Evolutionary conservation across 2,329 filamentous ascomycete genomes (phyloP), one percentile per base, ranked within the genome.

Genomic region (Fusarium sp.): DNA sequence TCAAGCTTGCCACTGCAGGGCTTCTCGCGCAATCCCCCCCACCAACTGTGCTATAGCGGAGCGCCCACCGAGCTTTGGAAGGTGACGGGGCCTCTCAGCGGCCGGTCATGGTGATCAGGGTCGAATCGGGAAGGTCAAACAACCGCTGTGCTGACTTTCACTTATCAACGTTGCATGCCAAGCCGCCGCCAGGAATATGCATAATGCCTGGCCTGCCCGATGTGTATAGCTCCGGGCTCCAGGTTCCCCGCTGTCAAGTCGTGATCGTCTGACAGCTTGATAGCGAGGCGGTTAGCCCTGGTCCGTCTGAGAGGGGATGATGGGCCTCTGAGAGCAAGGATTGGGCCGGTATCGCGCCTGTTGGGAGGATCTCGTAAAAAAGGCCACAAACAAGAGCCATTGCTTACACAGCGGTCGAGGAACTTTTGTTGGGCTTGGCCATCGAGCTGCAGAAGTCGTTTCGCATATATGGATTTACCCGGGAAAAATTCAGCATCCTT

Each of bases 101-200:
- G 27, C 8, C 15, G 16, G 7, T 23, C 7, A 30, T 7, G 68
- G 61, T 54, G 68, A 70, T 70, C 68, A 12, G 28, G 1, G 0
- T 31, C 54, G 0, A 53, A 70, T 70, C 52, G 52, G 68, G 68
- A 70, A 70, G 68, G 68, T 70, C 68, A 6, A 31, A 55, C 62
- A 54, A 18, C 12, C 16, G 39, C 51, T 57, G 58, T 43, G 65
- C 65, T 59, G 50, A 46, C 39, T 56, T 47, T 58, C 37, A 39
- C n/a, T 51, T 57, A 31, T 46, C 53, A 16, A 13, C 62, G 71
- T 57, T 57, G 70, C 66, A 41, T 66, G 72, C 72, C 72, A 73
- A 74, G 72, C n/a, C 37, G 1, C 52, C 28, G 28, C 68, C 67
- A 68, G 53, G 43, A 34, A 51, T 71, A 65, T 71, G 64, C 69